phyloP scores from a whole-genome alignment of 495 filamentous ascomycete genomes.

The Penicillium salamii region DNA sequence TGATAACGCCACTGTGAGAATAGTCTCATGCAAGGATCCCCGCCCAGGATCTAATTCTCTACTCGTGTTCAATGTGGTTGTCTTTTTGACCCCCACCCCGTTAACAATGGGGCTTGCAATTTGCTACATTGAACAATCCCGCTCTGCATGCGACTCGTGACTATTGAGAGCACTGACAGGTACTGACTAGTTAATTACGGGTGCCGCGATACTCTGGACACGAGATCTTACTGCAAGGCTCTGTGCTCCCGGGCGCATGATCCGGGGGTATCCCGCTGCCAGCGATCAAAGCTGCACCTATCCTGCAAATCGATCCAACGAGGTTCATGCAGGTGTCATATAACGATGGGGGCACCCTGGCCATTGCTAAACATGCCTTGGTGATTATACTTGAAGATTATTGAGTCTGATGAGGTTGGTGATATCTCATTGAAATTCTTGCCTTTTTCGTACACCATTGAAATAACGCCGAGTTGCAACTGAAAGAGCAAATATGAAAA shows the following conservation, averaged over 20 bases:
- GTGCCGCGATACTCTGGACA: no score
- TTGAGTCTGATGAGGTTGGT: conserved; percentile 14
- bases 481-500: conserved; percentile 38
- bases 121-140: background rate
- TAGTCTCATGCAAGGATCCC: conserved; percentile 28
- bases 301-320: background rate
- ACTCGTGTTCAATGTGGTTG: no score
- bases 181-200: no score
- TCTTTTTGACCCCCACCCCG: background rate
- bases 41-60: conserved; percentile 5
- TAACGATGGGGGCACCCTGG: background rate
- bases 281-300: background rate
- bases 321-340: conserved; percentile 5
- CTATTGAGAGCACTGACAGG: background rate
- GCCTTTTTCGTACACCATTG: conserved; percentile 47
- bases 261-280: background rate
- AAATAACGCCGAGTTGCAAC: conserved; percentile 44
- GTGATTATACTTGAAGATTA: background rate
- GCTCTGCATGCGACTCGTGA: background rate
- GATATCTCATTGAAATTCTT: conserved; percentile 37
- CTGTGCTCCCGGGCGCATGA: background rate
- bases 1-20: conserved; percentile 15
- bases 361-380: background rate
- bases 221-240: no score
- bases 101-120: background rate